phyloP scores from a whole-genome alignment of 768 basidiomycete genomes.

The Xerocomus spinulosus region DNA sequence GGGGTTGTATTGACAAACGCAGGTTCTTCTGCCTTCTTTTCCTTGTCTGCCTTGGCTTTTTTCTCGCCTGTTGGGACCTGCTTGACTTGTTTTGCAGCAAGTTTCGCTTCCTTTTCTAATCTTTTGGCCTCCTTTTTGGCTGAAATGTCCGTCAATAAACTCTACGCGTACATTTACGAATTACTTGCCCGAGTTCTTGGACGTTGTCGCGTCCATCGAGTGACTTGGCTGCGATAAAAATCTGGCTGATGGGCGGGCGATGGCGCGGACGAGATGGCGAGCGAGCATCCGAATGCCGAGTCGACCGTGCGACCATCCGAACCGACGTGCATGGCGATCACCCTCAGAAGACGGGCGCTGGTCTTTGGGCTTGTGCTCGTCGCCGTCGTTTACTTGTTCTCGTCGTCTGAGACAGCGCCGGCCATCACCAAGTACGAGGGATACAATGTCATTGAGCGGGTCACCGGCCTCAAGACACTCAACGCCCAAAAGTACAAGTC shows the following conservation, averaged over 20 bases:
- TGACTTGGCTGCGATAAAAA: background rate
- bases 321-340: constrained; percentile 24
- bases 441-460: constrained; percentile 62
- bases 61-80: constrained; percentile 49
- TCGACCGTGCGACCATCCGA: background rate
- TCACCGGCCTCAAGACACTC: constrained; percentile 60
- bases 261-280: background rate
- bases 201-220: constrained; percentile 11
- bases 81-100: constrained; percentile 59
- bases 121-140: constrained; percentile 86
- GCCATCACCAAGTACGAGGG: constrained; percentile 43
- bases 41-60: constrained; percentile 71
- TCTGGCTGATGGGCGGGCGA: background rate
- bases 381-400: constrained; percentile 19
- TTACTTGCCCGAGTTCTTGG: constrained; percentile 40
- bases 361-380: constrained; percentile 20
- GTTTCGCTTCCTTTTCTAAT: constrained; percentile 73
- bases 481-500: constrained; percentile 89
- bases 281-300: background rate
- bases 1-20: constrained; percentile 89
- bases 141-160: constrained; percentile 23
- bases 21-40: constrained; percentile 62
- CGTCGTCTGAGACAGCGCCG: constrained; percentile 9
- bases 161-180: background rate
- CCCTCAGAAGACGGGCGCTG: constrained; percentile 25